Conservation (phyloP, 1,139 yeast genomes). For the Lodderomyces parapsilosis region DNA sequence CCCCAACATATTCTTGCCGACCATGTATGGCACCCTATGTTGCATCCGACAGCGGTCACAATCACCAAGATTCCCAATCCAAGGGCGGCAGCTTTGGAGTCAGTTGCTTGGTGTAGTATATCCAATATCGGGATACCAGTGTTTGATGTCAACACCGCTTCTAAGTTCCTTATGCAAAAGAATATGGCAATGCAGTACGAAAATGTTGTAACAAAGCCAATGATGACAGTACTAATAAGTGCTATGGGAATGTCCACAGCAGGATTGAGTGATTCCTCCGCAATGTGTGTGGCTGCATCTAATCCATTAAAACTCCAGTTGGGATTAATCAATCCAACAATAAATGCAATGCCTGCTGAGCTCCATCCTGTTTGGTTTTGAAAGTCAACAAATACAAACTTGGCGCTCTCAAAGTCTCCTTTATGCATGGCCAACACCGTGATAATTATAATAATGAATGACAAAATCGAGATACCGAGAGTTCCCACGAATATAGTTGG, state of each 20-base stretch:
- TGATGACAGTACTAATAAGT: conserved; percentile 62
- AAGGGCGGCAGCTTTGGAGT: conserved; percentile 56
- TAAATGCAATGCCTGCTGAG: conserved; percentile 57
- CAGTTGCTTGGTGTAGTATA: conserved; percentile 58
- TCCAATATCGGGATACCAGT: conserved; percentile 66
- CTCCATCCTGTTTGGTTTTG: conserved; percentile 68
- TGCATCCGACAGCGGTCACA: conserved; percentile 67
- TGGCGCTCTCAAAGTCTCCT: conserved; percentile 54
- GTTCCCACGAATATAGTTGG: conserved; percentile 54
- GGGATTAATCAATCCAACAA: conserved; percentile 67
- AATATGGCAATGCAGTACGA: conserved; percentile 62
- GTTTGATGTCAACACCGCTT: conserved; percentile 40
- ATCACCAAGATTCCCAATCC: conserved; percentile 57
- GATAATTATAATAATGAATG: conserved; percentile 55
- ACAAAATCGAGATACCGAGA: conserved; percentile 52
- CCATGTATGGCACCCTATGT: conserved; percentile 73
- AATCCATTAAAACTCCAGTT: conserved; percentile 70
- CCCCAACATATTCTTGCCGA: conserved; percentile 78
- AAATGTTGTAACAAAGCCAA: conserved; percentile 64
- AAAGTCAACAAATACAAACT: conserved; percentile 63
- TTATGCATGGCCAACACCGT: conserved; percentile 51
- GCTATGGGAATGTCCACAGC: conserved; percentile 62
- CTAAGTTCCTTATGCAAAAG: conserved; percentile 54
- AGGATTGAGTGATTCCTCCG: conserved; percentile 62
- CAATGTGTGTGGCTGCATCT: conserved; percentile 71